Conservation (phyloP, 2,329 filamentous ascomycete genomes). For the Botryotinia globosa region DNA sequence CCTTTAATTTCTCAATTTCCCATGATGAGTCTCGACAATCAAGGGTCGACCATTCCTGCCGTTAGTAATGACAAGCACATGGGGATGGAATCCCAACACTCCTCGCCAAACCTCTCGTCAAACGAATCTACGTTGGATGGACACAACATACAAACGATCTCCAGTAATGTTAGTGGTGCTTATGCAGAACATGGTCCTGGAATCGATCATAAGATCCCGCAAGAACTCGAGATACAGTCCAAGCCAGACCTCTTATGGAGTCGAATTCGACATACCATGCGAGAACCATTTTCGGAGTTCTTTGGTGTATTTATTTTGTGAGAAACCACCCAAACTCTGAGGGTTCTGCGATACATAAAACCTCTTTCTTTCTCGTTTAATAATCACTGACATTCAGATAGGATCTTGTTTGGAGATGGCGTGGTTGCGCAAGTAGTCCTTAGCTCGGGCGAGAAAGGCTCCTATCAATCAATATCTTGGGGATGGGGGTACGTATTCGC, state of each 20-base stretch:
- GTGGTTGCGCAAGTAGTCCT: conserved; percentile 67
- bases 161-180: neutral
- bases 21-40: conserved; percentile 3
- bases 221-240: conserved; percentile 33
- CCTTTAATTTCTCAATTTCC: neutral
- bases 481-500: conserved; percentile 33
- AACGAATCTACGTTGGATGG: neutral
- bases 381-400: neutral
- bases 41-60: neutral
- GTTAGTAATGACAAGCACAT: neutral
- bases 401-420: conserved; percentile 62
- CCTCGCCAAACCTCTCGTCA: conserved; percentile 9
- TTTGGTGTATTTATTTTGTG: conserved; percentile 63
- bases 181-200: conserved; percentile 38
- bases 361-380: neutral
- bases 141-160: neutral
- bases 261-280: conserved; percentile 25
- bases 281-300: conserved; percentile 58
- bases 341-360: neutral
- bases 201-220: conserved; percentile 39
- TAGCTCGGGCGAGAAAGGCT: conserved; percentile 27
- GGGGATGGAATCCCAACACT: neutral
- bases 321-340: neutral
- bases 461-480: conserved; percentile 36
- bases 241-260: conserved; percentile 32